phyloP scores from a whole-genome alignment of 1,139 yeast genomes.

The Yamadazyma friedrichii region DNA sequence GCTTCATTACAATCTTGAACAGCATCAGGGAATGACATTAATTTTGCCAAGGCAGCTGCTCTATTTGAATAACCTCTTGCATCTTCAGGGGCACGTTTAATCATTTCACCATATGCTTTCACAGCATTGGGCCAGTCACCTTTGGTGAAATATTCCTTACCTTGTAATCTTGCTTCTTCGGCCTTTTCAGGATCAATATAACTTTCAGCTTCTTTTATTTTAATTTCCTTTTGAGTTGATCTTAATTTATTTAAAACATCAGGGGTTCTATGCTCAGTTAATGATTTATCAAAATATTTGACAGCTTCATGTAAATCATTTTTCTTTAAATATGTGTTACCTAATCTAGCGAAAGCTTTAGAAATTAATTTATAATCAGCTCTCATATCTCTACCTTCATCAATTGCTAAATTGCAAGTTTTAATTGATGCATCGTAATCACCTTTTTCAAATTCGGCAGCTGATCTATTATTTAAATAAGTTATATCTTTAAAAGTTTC shows the following conservation, averaged over 20 bases:
- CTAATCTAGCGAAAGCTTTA: slow-evolving; percentile 90
- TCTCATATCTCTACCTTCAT: slow-evolving; percentile 83
- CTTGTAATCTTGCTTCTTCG: slow-evolving; percentile 90
- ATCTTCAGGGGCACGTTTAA: slow-evolving; percentile 93
- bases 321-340: slow-evolving; percentile 74
- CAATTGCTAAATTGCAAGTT: slow-evolving; percentile 82
- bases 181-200: slow-evolving; percentile 91
- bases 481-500: slow-evolving; percentile 81
- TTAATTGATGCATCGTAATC: slow-evolving; percentile 81
- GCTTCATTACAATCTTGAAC: slow-evolving; percentile 90
- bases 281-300: slow-evolving; percentile 79
- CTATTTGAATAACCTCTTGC: slow-evolving; percentile 97
- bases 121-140: slow-evolving; percentile 98
- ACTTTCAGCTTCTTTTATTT: slow-evolving; percentile 70
- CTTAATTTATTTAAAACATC: slow-evolving; percentile 88
- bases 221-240: slow-evolving; percentile 80
- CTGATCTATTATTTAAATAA: slow-evolving; percentile 92
- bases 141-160: slow-evolving; percentile 84
- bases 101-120: slow-evolving; percentile 90
- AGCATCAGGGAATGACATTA: slow-evolving; percentile 97
- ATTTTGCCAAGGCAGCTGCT: slow-evolving; percentile 93
- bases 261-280: slow-evolving; percentile 97
- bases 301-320: slow-evolving; percentile 73
- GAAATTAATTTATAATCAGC: slow-evolving; percentile 92
- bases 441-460: slow-evolving; percentile 96